Conservation (phyloP, 2,329 filamentous ascomycete species). For the Pseudocercospora crystallina region DNA sequence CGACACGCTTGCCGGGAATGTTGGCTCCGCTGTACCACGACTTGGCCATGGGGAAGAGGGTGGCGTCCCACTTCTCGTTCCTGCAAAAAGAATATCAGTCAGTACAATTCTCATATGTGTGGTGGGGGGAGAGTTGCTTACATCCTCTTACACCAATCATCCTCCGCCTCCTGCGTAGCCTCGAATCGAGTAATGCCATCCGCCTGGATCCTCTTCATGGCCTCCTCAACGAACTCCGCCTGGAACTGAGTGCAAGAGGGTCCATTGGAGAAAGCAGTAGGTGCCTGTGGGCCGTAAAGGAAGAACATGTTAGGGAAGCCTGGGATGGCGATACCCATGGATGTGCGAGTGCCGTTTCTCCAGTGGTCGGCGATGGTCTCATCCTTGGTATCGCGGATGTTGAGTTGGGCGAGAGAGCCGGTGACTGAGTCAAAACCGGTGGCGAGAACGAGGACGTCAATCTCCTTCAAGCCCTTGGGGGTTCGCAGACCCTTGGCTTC, state of each 20-base stretch:
- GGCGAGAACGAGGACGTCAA: constrained; percentile 45
- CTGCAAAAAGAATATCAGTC: constrained; percentile 10
- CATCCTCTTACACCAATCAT: constrained; percentile 39
- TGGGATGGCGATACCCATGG: constrained; percentile 39
- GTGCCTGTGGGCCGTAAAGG: constrained; percentile 48
- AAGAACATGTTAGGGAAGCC: constrained; percentile 43
- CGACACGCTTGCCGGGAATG: constrained; percentile 46
- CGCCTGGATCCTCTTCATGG: constrained; percentile 40
- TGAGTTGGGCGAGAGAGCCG: constrained; percentile 38
- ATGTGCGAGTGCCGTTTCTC: constrained; percentile 43
- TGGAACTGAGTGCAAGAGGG: constrained; percentile 44
- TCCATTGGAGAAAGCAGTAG: constrained; percentile 49
- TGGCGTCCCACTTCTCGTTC: constrained; percentile 31
- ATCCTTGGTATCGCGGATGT: constrained; percentile 35
- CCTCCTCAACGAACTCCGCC: constrained; percentile 46
- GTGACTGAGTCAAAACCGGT: constrained; percentile 46
- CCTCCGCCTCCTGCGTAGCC: constrained; percentile 41
- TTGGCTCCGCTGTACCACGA: constrained; percentile 42
- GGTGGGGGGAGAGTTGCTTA: constrained; percentile 1
- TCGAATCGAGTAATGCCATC: constrained; percentile 40
- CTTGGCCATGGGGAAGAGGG: constrained; percentile 33
- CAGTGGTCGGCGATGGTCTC: constrained; percentile 45
- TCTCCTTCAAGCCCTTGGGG: constrained; percentile 42
- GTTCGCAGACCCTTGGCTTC: constrained; percentile 42
- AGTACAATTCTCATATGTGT: constrained; percentile 27